A percentile compares a stretch with the other conserved stretches of the same genome.
phyloP scores from a whole-genome alignment of 1,139 yeast genomes.

The Candida tetrigidarum region DNA sequence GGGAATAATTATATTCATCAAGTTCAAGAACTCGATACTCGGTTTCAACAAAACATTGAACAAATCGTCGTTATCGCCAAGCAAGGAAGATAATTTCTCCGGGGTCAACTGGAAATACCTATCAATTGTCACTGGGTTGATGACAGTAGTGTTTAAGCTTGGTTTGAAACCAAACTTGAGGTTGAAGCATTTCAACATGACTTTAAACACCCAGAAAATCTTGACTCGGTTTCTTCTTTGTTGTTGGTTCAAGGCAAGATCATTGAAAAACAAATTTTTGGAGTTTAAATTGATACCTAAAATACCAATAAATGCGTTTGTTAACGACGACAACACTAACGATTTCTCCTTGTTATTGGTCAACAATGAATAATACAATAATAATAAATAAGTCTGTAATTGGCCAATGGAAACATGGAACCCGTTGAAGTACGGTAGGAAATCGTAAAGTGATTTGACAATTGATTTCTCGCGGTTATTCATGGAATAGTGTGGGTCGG shows the following conservation, averaged over 20 bases:
- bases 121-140: conserved; percentile 54
- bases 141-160: conserved; percentile 51
- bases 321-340: conserved; percentile 43
- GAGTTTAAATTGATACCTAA: conserved; percentile 52
- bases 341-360: conserved; percentile 54
- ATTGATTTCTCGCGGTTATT: conserved; percentile 23
- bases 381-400: conserved; percentile 46
- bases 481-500: conserved; percentile 38
- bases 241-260: conserved; percentile 39
- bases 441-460: conserved; percentile 46
- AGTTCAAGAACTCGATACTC: conserved; percentile 49
- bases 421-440: conserved; percentile 50
- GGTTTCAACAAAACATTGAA: conserved; percentile 46
- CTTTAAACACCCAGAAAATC: conserved; percentile 63
- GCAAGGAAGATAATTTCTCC: conserved; percentile 43
- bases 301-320: conserved; percentile 51
- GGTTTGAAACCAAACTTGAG: conserved; percentile 55
- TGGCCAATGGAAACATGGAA: conserved; percentile 47
- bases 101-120: conserved; percentile 53
- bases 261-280: conserved; percentile 50
- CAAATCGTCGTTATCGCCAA: conserved; percentile 36
- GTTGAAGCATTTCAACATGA: conserved; percentile 54
- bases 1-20: conserved; percentile 51
- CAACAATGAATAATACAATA: conserved; percentile 46
- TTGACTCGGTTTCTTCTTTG: conserved; percentile 57